Conservation (phyloP, 352 stramenopile species). For the Phytophthora hybrid region DNA sequence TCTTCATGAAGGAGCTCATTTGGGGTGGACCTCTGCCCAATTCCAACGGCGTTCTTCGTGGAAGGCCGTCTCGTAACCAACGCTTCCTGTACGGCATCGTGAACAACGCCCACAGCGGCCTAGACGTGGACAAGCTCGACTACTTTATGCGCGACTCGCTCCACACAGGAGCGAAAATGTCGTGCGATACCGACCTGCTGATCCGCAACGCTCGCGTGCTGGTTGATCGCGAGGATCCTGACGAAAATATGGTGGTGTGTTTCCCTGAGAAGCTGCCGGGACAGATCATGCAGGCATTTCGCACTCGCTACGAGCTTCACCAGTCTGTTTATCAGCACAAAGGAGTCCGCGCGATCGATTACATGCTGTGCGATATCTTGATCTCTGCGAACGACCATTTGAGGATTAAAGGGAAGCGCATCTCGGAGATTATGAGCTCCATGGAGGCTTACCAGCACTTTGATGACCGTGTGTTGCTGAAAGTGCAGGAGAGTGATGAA, state of each 20-base stretch:
- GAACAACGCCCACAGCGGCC: conserved; percentile 85
- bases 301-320: conserved; percentile 88
- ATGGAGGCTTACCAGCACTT: conserved; percentile 87
- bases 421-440: conserved; percentile 71
- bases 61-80: conserved; percentile 52
- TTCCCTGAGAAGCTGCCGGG: conserved; percentile 90
- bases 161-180: conserved; percentile 80
- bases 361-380: conserved; percentile 89
- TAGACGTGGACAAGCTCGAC: conserved; percentile 93
- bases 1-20: conserved; percentile 88
- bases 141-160: conserved; percentile 90
- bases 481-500: conserved; percentile 78
- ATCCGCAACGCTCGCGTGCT: conserved; percentile 82
- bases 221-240: conserved; percentile 55
- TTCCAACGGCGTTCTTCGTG: conserved; percentile 39
- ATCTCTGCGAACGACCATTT: conserved; percentile 71
- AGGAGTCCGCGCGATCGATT: conserved; percentile 82
- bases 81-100: conserved; percentile 91
- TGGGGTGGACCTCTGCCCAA: conserved; percentile 64
- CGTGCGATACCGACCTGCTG: conserved; percentile 76
- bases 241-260: conserved; percentile 68
- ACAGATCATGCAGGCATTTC: conserved; percentile 91
- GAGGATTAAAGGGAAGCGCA: conserved; percentile 63
- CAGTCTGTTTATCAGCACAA: conserved; percentile 91
- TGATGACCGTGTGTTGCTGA: conserved; percentile 79